Evolutionary conservation across 192 early-diverging fungal species (phyloP).

Genomic region (Powellomyces hirtus): DNA sequence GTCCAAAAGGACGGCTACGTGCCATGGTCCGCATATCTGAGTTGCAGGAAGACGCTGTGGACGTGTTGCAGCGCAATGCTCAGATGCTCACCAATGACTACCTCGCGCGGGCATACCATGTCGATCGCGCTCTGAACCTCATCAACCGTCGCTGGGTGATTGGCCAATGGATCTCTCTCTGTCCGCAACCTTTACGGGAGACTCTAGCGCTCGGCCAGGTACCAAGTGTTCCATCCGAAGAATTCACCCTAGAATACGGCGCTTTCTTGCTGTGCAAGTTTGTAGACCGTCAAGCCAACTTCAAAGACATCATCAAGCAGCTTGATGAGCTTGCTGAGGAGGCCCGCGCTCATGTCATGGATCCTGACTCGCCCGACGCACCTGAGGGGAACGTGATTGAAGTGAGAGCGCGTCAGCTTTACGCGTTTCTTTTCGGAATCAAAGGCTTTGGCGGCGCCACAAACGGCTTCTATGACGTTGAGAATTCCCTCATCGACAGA

Average conservation of each 20-base stretch:
- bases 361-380: neutral
- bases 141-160: constrained; percentile 3
- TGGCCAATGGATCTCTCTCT: neutral
- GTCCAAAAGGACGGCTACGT: neutral
- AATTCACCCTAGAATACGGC: constrained; percentile 15
- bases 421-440: constrained; percentile 4
- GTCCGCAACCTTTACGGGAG: neutral
- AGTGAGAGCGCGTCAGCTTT: constrained; percentile 4
- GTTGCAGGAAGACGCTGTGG: constrained; percentile 10
- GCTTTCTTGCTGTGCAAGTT: constrained; percentile 14
- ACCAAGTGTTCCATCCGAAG: neutral
- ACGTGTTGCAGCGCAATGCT: neutral
- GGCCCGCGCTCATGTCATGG: neutral
- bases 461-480: constrained; percentile 13
- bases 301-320: neutral
- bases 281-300: neutral
- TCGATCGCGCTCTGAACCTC: neutral
- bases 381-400: neutral
- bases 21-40: neutral
- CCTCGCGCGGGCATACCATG: constrained; percentile 7
- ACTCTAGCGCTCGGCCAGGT: too few relatives aligned
- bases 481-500: constrained; percentile 13
- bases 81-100: neutral
- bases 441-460: neutral
- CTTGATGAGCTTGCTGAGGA: constrained; percentile 19